phyloP scores from a whole-genome alignment of 169 alveolate species.

The Eimeria maxima region DNA sequence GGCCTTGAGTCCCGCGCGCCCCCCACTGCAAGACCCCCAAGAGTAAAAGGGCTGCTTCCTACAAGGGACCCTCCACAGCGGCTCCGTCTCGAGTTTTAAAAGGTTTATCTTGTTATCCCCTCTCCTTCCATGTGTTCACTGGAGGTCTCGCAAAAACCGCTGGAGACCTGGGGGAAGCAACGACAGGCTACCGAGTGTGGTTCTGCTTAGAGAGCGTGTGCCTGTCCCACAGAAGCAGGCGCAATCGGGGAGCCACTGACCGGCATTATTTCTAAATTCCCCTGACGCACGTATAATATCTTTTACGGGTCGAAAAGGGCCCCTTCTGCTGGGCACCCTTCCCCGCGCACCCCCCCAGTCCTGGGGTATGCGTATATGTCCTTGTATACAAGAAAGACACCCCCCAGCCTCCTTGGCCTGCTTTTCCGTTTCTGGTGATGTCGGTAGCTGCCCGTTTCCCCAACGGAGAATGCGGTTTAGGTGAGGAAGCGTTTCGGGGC shows the following conservation, averaged over 20 bases:
- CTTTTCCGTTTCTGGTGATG: constrained; percentile 31
- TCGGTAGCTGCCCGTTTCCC: constrained; percentile 62
- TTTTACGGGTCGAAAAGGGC: constrained; percentile 28
- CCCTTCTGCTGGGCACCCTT: constrained; percentile 16
- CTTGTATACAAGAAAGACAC: constrained; percentile 53
- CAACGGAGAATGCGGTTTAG: constrained; percentile 54
- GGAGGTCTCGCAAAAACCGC: constrained; percentile 28
- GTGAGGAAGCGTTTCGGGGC: constrained; percentile 70
- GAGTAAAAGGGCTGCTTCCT: constrained; percentile 38
- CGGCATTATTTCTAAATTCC: not conserved
- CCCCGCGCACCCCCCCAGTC: constrained; percentile 72
- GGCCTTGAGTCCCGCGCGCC: constrained; percentile 70
- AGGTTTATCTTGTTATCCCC: constrained; percentile 22
- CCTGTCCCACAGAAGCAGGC: constrained; percentile 50
- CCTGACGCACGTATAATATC: constrained; percentile 21
- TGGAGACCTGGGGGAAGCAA: constrained; percentile 56
- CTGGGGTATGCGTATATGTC: constrained; percentile 43
- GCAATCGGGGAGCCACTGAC: constrained; percentile 26
- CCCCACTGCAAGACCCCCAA: constrained; percentile 66
- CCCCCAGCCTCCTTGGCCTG: constrained; percentile 53
- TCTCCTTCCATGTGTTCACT: constrained; percentile 21
- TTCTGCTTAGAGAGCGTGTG: constrained; percentile 34
- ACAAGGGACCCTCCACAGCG: constrained; percentile 19
- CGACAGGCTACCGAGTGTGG: constrained; percentile 60
- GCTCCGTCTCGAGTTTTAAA: not conserved